Evolutionary conservation across 495 filamentous ascomycete species (phyloP).

Genomic region (Echria macrotheca): DNA sequence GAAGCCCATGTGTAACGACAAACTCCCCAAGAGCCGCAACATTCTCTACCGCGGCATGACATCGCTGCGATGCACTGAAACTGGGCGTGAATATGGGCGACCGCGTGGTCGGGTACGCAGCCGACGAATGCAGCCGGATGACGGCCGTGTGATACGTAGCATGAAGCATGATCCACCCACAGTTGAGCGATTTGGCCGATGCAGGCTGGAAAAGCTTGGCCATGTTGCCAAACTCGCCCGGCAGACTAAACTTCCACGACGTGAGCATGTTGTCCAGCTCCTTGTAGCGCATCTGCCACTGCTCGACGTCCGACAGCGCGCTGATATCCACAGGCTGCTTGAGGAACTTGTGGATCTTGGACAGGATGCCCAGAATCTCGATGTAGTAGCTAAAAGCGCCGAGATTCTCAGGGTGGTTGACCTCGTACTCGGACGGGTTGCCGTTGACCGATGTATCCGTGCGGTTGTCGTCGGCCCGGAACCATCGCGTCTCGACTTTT

Average conservation of each 20-base stretch:
- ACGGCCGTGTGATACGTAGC: slow-evolving; percentile 68
- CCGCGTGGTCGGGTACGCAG: slow-evolving; percentile 80
- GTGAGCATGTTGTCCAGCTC: slow-evolving; percentile 72
- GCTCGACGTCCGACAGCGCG: slow-evolving; percentile 73
- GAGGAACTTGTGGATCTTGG: slow-evolving; percentile 77
- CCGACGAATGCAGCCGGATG: slow-evolving; percentile 86
- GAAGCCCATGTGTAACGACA: slow-evolving; percentile 64
- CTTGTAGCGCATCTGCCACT: slow-evolving; percentile 82
- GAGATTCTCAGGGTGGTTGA: slow-evolving; percentile 71
- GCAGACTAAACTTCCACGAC: slow-evolving; percentile 77
- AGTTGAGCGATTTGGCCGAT: slow-evolving; percentile 63
- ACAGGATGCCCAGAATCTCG: slow-evolving; percentile 79
- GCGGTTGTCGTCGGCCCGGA: slow-evolving; percentile 45
- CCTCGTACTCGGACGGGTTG: slow-evolving; percentile 49
- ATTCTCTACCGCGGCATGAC: slow-evolving; percentile 76
- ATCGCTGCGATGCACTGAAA: slow-evolving; percentile 74
- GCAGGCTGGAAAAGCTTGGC: slow-evolving; percentile 62
- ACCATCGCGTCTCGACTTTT: slow-evolving; percentile 78
- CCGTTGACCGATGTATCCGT: slow-evolving; percentile 20
- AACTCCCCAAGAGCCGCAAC: slow-evolving; percentile 70
- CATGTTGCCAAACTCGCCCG: slow-evolving; percentile 74
- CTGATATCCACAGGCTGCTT: slow-evolving; percentile 86
- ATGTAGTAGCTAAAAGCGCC: slow-evolving; percentile 82
- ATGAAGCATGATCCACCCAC: slow-evolving; percentile 87
- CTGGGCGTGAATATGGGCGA: slow-evolving; percentile 83